phyloP scores from a whole-genome alignment of 352 stramenopile genomes.

The Globisporangium abappressorium region DNA sequence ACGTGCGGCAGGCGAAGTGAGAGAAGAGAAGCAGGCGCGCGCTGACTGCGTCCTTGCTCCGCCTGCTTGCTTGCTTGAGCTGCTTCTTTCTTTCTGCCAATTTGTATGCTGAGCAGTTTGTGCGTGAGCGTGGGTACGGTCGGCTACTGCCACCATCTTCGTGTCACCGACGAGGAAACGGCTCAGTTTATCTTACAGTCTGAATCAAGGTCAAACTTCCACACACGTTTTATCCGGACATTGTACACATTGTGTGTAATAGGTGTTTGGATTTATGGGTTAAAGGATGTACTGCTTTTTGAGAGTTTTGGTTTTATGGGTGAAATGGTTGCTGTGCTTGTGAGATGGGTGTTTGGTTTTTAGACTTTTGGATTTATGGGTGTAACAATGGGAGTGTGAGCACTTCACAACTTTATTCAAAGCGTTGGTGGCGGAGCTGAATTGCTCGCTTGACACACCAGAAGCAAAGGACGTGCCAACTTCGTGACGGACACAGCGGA shows the following conservation, averaged over 20 bases:
- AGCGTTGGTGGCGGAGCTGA: slow-evolving; percentile 6
- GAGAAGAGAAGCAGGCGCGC: background rate
- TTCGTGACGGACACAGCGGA: slow-evolving; percentile 1
- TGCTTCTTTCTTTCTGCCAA: slow-evolving; percentile 4
- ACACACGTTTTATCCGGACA: too few relatives aligned
- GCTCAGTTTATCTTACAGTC: background rate
- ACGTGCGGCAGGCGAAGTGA: background rate
- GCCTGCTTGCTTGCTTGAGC: background rate
- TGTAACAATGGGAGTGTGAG: background rate
- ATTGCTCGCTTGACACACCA: background rate
- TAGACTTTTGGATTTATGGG: background rate
- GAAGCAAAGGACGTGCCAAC: background rate
- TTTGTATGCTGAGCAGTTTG: background rate
- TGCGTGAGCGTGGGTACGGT: slow-evolving; percentile 9
- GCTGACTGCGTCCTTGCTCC: too few relatives aligned
- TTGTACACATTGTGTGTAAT: too few relatives aligned
- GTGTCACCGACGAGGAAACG: background rate
- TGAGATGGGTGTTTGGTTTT: too few relatives aligned
- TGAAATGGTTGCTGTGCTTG: too few relatives aligned
- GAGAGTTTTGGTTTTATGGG: too few relatives aligned
- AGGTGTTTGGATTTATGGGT: too few relatives aligned
- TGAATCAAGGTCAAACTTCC: background rate
- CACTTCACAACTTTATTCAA: background rate
- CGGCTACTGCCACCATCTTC: slow-evolving; percentile 6
- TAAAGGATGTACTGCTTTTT: too few relatives aligned